These are phyloP conservation scores for Berkeleyomyces basicola DNA, from an alignment of 2,329 filamentous ascomycete species.

Conservation along the genomic window DNA sequence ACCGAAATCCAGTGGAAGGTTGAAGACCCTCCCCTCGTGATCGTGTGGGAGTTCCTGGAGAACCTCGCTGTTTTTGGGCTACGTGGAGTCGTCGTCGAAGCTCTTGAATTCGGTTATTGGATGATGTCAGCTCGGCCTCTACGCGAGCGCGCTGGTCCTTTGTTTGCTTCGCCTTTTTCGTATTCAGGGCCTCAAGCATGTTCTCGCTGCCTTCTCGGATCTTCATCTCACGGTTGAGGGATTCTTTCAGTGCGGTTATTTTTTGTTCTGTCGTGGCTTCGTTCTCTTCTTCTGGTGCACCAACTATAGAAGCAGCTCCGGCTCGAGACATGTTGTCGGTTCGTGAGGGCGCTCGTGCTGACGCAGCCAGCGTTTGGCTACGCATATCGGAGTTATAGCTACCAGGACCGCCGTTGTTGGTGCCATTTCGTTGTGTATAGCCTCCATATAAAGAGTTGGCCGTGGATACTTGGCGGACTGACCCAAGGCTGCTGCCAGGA, in stretches of 20 bases:
- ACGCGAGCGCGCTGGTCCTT: constrained; percentile 67
- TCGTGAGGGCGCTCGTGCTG: constrained; percentile 42
- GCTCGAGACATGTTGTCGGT: constrained; percentile 26
- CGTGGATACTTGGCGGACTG: constrained; percentile 34
- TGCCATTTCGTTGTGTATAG: constrained; percentile 18
- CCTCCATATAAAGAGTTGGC: constrained; percentile 47
- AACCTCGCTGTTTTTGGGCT: constrained; percentile 33
- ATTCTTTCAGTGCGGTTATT: constrained; percentile 60
- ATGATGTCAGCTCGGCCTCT: constrained; percentile 78
- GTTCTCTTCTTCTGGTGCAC: constrained; percentile 38
- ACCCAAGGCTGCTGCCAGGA: constrained; percentile 40
- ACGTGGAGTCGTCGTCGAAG: constrained; percentile 44
- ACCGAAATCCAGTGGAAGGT: constrained; percentile 33
- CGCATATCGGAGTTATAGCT: constrained; percentile 84
- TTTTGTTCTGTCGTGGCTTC: constrained; percentile 48
- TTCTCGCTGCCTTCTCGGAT: constrained; percentile 98
- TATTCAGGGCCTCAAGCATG: constrained; percentile 82
- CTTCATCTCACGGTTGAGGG: constrained; percentile 88
- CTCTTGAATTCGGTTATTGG: constrained; percentile 55
- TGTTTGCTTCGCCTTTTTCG: constrained; percentile 89
- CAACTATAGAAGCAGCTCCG: constrained; percentile 5
- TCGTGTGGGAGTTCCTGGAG: constrained; percentile 35
- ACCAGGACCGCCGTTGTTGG: constrained; percentile 41
- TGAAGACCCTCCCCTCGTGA: constrained; percentile 32
- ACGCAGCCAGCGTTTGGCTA: constrained; percentile 45